Conservation (phyloP, 176 grass and related monocot species). For the Calamus simplicifolius region DNA sequence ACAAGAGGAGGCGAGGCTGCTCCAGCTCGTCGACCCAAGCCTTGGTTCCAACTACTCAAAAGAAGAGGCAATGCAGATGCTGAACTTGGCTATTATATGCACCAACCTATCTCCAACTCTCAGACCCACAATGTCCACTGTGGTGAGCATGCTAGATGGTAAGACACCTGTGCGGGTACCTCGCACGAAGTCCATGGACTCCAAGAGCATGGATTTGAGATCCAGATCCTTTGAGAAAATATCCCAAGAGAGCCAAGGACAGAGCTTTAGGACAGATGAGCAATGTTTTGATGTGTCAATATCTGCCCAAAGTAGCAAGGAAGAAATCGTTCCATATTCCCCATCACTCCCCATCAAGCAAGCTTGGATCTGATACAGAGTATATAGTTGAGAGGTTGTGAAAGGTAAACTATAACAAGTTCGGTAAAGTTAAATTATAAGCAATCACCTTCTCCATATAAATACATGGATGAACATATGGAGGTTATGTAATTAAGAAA, state of each 20-base stretch:
- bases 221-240: constrained; percentile 8
- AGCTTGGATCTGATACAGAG: too few species aligned
- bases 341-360: too few species aligned
- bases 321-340: too few species aligned
- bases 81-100: constrained; percentile 8
- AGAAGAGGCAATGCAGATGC: constrained; percentile 19
- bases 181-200: background rate
- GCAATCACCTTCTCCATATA: too few species aligned
- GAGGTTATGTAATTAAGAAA: too few species aligned
- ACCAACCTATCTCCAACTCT: constrained; percentile 20
- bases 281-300: background rate
- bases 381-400: too few species aligned
- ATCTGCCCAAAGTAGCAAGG: background rate
- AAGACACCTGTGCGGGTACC: background rate
- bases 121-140: constrained; percentile 7
- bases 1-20: constrained; percentile 15
- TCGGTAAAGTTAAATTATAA: too few species aligned
- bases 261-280: background rate
- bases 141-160: constrained; percentile 19
- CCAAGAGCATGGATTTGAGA: background rate
- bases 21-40: constrained; percentile 16
- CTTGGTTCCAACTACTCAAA: constrained; percentile 11
- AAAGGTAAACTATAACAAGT: too few species aligned
- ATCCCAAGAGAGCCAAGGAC: background rate
- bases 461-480: too few species aligned